Conservation (phyloP, 2,329 filamentous ascomycete species). For the Cladosporium phlei region DNA sequence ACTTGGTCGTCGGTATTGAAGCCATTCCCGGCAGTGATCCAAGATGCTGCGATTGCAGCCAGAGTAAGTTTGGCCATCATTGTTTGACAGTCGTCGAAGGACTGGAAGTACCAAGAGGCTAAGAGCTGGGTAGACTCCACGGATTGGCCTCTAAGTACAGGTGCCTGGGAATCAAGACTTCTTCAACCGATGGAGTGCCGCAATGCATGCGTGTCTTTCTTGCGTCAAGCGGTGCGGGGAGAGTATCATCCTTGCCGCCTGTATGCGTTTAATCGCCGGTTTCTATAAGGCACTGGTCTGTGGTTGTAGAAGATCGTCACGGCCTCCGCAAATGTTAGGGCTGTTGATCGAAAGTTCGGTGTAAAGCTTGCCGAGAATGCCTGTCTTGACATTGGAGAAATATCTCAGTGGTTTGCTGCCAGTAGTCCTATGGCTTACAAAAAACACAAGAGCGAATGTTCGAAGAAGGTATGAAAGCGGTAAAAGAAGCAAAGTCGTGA, state of each 20-base stretch:
- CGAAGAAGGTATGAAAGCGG: too few species aligned
- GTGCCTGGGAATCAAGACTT: neutral
- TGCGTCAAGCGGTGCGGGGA: slow-evolving; percentile 3
- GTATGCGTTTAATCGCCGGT: slow-evolving; percentile 1
- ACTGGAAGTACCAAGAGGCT: neutral
- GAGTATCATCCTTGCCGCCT: neutral
- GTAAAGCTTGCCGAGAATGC: too few species aligned
- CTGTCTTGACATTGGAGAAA: too few species aligned
- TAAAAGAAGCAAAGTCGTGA: too few species aligned
- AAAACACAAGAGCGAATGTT: too few species aligned
- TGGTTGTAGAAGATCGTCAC: slow-evolving; percentile 10
- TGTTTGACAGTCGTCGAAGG: neutral
- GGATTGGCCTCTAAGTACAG: neutral
- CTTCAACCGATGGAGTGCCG: neutral
- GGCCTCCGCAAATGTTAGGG: too few species aligned
- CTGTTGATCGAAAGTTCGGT: too few species aligned
- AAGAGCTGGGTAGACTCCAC: neutral
- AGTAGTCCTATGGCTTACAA: too few species aligned
- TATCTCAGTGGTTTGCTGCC: too few species aligned
- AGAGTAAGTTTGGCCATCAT: neutral
- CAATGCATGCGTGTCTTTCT: neutral
- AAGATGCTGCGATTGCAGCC: neutral
- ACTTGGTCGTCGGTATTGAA: slow-evolving; percentile 21
- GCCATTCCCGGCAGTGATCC: neutral
- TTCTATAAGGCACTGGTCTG: slow-evolving; percentile 2